phyloP scores from a whole-genome alignment of 768 basidiomycete species.

The Gautieria morchelliformis region DNA sequence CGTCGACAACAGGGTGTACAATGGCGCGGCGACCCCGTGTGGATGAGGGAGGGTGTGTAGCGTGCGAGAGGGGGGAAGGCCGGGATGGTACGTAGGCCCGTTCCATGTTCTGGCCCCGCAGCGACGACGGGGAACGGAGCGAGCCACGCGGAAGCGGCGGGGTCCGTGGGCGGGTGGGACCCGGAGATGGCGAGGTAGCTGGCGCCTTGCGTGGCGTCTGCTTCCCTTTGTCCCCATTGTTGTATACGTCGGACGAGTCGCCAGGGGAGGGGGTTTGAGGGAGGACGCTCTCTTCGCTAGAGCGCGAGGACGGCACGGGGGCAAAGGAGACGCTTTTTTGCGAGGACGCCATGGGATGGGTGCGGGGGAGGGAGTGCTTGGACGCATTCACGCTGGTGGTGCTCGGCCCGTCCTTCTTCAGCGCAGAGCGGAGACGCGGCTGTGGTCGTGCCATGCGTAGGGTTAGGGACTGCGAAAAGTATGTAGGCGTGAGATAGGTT shows the following conservation, averaged over 20 bases:
- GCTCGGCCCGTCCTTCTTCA: neutral
- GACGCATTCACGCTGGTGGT: neutral
- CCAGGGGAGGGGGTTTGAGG: neutral
- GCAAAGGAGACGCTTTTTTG: slow-evolving; percentile 62
- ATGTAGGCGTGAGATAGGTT: neutral
- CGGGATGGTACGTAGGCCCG: neutral
- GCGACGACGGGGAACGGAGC: neutral
- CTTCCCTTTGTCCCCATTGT: neutral
- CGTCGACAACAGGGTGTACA: neutral
- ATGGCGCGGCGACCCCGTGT: neutral
- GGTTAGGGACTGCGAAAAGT: neutral
- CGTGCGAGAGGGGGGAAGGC: slow-evolving; percentile 1
- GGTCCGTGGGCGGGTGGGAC: neutral
- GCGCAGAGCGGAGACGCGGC: neutral
- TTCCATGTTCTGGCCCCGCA: neutral
- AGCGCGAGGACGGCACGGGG: slow-evolving; percentile 21
- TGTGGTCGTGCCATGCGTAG: neutral
- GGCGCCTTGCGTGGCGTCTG: neutral
- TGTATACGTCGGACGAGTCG: neutral
- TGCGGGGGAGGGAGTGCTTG: neutral
- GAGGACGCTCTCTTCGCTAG: neutral
- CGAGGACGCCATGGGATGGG: slow-evolving; percentile 1
- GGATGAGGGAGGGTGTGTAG: neutral
- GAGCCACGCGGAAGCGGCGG: neutral
- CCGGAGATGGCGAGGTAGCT: neutral